phyloP scores from a whole-genome alignment of 2,329 filamentous ascomycete species.

The Trichoderma koningiopsis region DNA sequence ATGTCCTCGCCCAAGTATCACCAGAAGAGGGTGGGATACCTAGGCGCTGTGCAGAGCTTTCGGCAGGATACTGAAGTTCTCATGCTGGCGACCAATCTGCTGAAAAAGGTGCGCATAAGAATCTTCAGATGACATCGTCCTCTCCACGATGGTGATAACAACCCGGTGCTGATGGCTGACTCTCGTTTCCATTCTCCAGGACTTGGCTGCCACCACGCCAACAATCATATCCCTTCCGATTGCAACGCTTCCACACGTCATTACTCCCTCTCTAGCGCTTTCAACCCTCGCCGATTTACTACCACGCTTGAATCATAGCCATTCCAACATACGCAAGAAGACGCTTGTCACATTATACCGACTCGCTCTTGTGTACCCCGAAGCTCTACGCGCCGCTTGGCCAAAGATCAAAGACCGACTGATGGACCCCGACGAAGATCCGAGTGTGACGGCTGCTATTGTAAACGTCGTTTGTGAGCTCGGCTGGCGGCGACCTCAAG shows the following conservation, averaged over 20 bases:
- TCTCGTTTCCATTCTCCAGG: conserved; percentile 41
- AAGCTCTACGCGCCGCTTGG: conserved; percentile 90
- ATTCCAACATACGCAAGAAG: conserved; percentile 88
- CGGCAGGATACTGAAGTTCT: conserved; percentile 93
- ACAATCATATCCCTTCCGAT: conserved; percentile 85
- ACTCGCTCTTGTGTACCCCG: conserved; percentile 92
- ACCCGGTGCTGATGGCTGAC: background rate
- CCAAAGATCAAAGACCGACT: conserved; percentile 95
- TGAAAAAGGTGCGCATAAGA: conserved; percentile 73
- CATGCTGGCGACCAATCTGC: conserved; percentile 93
- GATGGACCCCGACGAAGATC: conserved; percentile 86
- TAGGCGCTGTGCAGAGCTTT: conserved; percentile 95
- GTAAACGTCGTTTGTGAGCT: conserved; percentile 97
- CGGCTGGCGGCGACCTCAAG: conserved; percentile 88
- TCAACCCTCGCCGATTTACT: conserved; percentile 85
- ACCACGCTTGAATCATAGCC: conserved; percentile 82
- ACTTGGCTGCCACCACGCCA: conserved; percentile 71
- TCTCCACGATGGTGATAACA: background rate
- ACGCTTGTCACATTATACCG: conserved; percentile 93
- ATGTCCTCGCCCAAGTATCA: conserved; percentile 96
- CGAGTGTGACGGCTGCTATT: conserved; percentile 91
- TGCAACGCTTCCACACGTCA: conserved; percentile 87
- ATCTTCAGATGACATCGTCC: background rate
- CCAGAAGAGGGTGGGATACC: conserved; percentile 93
- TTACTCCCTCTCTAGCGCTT: conserved; percentile 88